A percentile compares a stretch with the other conserved stretches of the same genome.
phyloP scores from a whole-genome alignment of 768 basidiomycete species.

The Panellus pusillus region DNA sequence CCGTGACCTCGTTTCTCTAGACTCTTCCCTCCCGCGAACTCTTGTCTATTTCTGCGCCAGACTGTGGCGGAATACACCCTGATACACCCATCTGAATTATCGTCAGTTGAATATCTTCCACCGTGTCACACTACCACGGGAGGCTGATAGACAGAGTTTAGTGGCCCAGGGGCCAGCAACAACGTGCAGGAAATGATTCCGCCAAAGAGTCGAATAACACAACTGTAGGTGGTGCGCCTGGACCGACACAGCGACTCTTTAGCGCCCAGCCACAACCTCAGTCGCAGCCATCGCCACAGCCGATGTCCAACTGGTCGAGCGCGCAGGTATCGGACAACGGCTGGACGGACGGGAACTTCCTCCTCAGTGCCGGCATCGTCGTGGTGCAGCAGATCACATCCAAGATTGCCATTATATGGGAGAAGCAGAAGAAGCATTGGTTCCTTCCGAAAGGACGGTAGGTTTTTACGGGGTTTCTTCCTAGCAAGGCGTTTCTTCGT shows the following conservation, averaged over 20 bases:
- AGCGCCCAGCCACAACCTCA: neutral
- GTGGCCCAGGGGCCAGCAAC: neutral
- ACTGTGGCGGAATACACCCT: too few relatives aligned
- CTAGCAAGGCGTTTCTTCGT: too few relatives aligned
- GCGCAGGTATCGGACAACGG: constrained; percentile 41
- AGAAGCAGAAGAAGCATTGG: constrained; percentile 40
- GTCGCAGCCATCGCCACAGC: neutral
- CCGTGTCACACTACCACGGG: neutral
- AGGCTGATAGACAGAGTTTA: neutral
- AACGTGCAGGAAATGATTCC: too few relatives aligned
- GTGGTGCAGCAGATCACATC: constrained; percentile 58
- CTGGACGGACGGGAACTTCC: constrained; percentile 52
- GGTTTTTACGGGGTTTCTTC: neutral
- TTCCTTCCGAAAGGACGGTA: constrained; percentile 57
- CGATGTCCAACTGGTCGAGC: constrained; percentile 41
- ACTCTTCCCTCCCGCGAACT: too few relatives aligned
- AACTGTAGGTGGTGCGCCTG: too few relatives aligned
- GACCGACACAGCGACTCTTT: neutral
- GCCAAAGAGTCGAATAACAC: too few relatives aligned
- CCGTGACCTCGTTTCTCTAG: too few relatives aligned
- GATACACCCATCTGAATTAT: constrained; percentile 11
- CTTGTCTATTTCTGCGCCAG: too few relatives aligned
- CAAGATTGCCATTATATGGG: constrained; percentile 53
- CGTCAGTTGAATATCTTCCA: constrained; percentile 7
- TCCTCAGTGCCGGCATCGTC: constrained; percentile 63